These are phyloP conservation scores for Zymoseptoria crescenta DNA, from an alignment of 2,329 filamentous ascomycete genomes.

Conservation along the genomic window DNA sequence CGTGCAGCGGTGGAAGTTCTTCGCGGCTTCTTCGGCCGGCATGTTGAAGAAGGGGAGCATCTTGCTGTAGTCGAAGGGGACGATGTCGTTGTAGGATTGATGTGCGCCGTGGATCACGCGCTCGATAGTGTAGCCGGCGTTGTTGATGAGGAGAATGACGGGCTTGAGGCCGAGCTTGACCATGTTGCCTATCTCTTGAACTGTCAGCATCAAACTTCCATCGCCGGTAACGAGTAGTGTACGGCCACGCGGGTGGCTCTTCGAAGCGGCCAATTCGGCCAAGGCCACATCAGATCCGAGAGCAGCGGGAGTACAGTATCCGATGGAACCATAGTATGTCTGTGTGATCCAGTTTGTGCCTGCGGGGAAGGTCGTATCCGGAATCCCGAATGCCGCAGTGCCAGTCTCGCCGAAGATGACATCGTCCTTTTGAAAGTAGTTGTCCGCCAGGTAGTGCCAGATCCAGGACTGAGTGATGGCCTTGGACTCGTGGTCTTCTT, in stretches of 20 bases:
- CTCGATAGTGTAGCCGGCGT: slow-evolving; percentile 43
- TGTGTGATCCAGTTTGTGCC: slow-evolving; percentile 76
- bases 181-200: slow-evolving; percentile 58
- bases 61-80: slow-evolving; percentile 10
- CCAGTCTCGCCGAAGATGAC: slow-evolving; percentile 82
- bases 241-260: slow-evolving; percentile 38
- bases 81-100: slow-evolving; percentile 13
- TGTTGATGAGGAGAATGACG: slow-evolving; percentile 38
- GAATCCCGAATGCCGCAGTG: slow-evolving; percentile 81
- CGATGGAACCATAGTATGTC: slow-evolving; percentile 63
- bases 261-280: slow-evolving; percentile 44
- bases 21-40: slow-evolving; percentile 22
- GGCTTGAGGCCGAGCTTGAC: slow-evolving; percentile 36
- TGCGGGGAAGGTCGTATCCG: slow-evolving; percentile 71
- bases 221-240: slow-evolving; percentile 60
- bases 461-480: slow-evolving; percentile 38
- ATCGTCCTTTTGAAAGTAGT: slow-evolving; percentile 58
- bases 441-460: slow-evolving; percentile 29
- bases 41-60: slow-evolving; percentile 35
- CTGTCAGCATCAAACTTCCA: slow-evolving; percentile 57
- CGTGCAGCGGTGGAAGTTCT: slow-evolving; percentile 26
- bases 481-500: slow-evolving; percentile 29
- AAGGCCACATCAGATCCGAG: slow-evolving; percentile 68
- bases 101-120: slow-evolving; percentile 39
- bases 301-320: slow-evolving; percentile 55